Evolutionary conservation across 768 basidiomycete species (phyloP).

Genomic region (Boletus rubropictus): DNA sequence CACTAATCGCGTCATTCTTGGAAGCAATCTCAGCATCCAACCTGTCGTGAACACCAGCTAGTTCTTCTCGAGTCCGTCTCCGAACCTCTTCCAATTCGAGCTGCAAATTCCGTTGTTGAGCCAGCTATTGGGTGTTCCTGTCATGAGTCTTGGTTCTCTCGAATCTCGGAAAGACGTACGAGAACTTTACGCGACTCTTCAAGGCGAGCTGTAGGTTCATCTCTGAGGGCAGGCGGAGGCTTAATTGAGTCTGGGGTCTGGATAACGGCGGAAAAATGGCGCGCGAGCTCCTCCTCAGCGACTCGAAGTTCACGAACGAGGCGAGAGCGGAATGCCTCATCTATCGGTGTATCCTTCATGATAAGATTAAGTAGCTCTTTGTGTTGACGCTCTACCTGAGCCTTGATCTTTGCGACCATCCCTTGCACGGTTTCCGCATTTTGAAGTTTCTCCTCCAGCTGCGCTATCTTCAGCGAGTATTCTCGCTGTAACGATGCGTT

Average conservation of each 20-base stretch:
- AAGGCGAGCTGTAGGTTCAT: conserved; percentile 35
- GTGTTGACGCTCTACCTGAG: conserved; percentile 61
- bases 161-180: conserved; percentile 33
- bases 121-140: conserved; percentile 37
- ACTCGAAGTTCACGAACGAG: conserved; percentile 58
- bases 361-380: conserved; percentile 68
- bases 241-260: conserved; percentile 37
- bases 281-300: conserved; percentile 41
- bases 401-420: conserved; percentile 50
- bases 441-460: conserved; percentile 56
- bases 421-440: conserved; percentile 48
- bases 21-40: conserved; percentile 46
- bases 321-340: conserved; percentile 55
- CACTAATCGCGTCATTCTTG: conserved; percentile 58
- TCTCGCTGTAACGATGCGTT: conserved; percentile 57
- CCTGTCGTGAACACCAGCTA: conserved; percentile 47
- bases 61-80: conserved; percentile 60
- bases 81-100: conserved; percentile 61
- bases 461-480: conserved; percentile 55
- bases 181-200: conserved; percentile 69
- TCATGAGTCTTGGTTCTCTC: not conserved
- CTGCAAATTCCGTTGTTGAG: conserved; percentile 60
- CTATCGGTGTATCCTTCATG: conserved; percentile 49
- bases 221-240: conserved; percentile 43
- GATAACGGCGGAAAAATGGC: conserved; percentile 23